These are phyloP conservation scores for Plenodomus tracheiphilus DNA, from an alignment of 2,329 filamentous ascomycete species.

Conservation along the genomic window DNA sequence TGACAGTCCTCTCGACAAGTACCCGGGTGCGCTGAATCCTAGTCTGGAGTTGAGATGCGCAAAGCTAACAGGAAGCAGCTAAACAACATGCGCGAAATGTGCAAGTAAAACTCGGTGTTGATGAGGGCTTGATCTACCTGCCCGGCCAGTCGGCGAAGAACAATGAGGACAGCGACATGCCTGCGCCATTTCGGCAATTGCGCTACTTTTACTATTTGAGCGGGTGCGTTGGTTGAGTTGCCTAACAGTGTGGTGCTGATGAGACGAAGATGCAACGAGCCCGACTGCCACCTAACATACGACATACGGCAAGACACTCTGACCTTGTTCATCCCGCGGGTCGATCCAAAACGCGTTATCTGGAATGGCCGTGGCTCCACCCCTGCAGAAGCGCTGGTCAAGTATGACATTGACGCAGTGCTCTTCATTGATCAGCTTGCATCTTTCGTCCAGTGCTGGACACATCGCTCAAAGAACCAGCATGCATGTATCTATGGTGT, in stretches of 20 bases:
- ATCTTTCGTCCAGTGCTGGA: slow-evolving; percentile 38
- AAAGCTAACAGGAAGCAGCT: slow-evolving; percentile 26
- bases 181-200: slow-evolving; percentile 59
- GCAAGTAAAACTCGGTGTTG: slow-evolving; percentile 39
- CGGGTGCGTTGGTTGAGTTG: slow-evolving; percentile 42
- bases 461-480: slow-evolving; percentile 18
- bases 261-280: slow-evolving; percentile 47
- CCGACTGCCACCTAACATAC: slow-evolving; percentile 61
- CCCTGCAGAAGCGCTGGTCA: slow-evolving; percentile 62
- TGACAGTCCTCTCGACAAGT: slow-evolving; percentile 41
- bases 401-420: slow-evolving; percentile 71
- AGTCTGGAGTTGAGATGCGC: not conserved
- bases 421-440: slow-evolving; percentile 53
- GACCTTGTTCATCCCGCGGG: slow-evolving; percentile 73
- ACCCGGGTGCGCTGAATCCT: slow-evolving; percentile 37
- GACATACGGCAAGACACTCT: slow-evolving; percentile 64
- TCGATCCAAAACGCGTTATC: slow-evolving; percentile 63
- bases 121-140: slow-evolving; percentile 59
- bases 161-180: slow-evolving; percentile 63
- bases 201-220: slow-evolving; percentile 66
- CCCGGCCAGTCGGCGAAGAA: slow-evolving; percentile 54
- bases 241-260: slow-evolving; percentile 12
- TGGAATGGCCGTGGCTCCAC: slow-evolving; percentile 67
- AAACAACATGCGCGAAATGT: slow-evolving; percentile 47
- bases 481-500: slow-evolving; percentile 41